Evolutionary conservation across 176 grass and related monocot species (phyloP), one percentile per base, ranked within the genome.

Genomic region (Raddia distichophylla): DNA sequence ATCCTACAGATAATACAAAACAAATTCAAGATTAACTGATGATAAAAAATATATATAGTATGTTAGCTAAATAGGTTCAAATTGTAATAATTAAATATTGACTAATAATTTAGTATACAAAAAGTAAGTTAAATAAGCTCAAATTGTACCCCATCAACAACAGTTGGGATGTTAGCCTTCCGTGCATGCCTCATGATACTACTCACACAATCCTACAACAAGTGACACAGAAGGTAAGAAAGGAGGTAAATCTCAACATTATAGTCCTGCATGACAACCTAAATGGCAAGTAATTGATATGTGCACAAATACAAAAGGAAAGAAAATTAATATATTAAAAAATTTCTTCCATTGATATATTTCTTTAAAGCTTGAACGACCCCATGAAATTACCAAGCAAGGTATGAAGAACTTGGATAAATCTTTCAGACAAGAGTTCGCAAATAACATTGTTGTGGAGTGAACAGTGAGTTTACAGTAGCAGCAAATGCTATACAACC

Each of bases 131-230:
- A 55, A 78, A 27, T 22, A 75, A 72, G 18, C 40, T 63, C 14
- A 53, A 84, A 50, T 52, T 18, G 66, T 93, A 98, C 95, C 74
- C 92, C 95, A 90, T 98, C 95, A 79, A 98, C 82, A 72, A 95
- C 82, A 27, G 69, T 93, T 68, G 95, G 92, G 67, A 98, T 88
- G 68, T 87, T 93, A 75, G 79, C 82, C 76, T 90, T 74, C 12
- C 71, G 74, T 66, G 94, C 88, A 70, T 86, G 90, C 79, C 72
- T 93, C 84, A 98, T 85, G 62, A 98, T 98, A 69, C 83, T 83
- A 86, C 88, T 80, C 34, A 95, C 90, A 74, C 95, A 98, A 79
- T 95, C 86, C 95, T 98, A 84, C 33, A 87, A 74, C 60, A 90
- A 69, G 78, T 79, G 69, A 69, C 1, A 69, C 1, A 11, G 62